Evolutionary conservation across 371 early-diverging fungal genomes (phyloP), one percentile per base, ranked within the genome.

Genomic region (Zancudomyces culisetae): DNA sequence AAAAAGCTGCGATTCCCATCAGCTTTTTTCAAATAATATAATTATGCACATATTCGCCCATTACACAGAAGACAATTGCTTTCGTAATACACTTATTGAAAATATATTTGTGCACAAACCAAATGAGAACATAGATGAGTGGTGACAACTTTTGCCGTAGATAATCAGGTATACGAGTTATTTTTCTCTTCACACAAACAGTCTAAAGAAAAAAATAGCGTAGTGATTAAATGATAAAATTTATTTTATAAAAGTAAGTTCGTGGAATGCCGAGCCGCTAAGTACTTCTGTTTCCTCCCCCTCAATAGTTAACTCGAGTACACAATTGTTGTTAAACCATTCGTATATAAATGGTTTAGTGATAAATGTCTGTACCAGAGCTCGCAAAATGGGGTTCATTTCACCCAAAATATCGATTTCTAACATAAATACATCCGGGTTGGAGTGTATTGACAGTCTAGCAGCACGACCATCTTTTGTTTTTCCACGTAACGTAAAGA

Each of bases 281-380:
- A 80, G 49, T 29, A 60, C 58, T 54, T 71, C 61, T 46, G 68
- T 75, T 47, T 79, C 76, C 24, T 77, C 80, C 30, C 80, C 87
- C 24, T 85, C 65, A 10, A 70, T 71, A 27, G 83, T 70, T 43
- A 75, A 66, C 35, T 74, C 77, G 10, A 75, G 67, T 27, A 71
- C 77, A 23, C 62, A 49, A 3, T 42, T 43, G 2, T 73, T 72
- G 49, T 83, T 79, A 51, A 76, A 71, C 77, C 85, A 91, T 69
- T 90, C 87, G 68, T 89, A 96, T 46, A 88, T 72, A 58, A 80
- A 91, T 19, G 96, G 96, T 62, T 86, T 86, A 41, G 91, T 87
- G 41, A 96, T 79, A 58, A 93, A 80, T 0, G 87, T 78, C 58
- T 93, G 88, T 29, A 95, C 83, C 49, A 90, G 63, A 62, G 85